Conservation (phyloP, 306 rosid genomes). For the Gastrolobium bilobum region DNA sequence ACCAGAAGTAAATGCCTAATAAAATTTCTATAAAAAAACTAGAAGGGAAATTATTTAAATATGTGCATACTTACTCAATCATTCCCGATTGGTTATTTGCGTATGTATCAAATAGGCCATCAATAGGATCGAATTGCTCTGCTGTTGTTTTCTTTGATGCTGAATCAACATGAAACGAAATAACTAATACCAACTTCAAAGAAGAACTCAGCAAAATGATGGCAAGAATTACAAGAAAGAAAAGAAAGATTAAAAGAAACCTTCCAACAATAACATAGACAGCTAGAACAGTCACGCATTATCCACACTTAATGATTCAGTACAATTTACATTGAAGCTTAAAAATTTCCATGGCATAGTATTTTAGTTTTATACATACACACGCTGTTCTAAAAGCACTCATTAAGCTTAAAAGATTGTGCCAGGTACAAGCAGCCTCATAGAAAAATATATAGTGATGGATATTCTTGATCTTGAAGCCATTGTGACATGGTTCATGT, state of each 20-base stretch:
- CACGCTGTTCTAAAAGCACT: too few relatives aligned
- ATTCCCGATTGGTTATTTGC: conserved; percentile 39
- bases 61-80: conserved; percentile 57
- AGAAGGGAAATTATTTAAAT: not conserved
- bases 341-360: too few relatives aligned
- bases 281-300: not conserved
- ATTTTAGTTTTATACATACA: too few relatives aligned
- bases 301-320: not conserved
- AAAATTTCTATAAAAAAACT: not conserved
- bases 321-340: too few relatives aligned
- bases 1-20: conserved; percentile 6
- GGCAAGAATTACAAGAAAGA: not conserved
- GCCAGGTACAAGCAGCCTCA: too few relatives aligned
- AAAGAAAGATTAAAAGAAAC: not conserved
- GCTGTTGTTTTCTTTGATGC: conserved; percentile 34
- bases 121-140: conserved; percentile 37
- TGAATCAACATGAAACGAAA: conserved; percentile 12
- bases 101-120: conserved; percentile 47
- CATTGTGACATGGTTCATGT: too few relatives aligned
- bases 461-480: too few relatives aligned
- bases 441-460: too few relatives aligned
- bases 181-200: not conserved
- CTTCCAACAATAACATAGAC: not conserved
- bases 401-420: too few relatives aligned
- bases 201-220: conserved; percentile 5